Evolutionary conservation across 2,329 filamentous ascomycete genomes (phyloP).

Genomic region (Colletotrichum neosansevieriae): DNA sequence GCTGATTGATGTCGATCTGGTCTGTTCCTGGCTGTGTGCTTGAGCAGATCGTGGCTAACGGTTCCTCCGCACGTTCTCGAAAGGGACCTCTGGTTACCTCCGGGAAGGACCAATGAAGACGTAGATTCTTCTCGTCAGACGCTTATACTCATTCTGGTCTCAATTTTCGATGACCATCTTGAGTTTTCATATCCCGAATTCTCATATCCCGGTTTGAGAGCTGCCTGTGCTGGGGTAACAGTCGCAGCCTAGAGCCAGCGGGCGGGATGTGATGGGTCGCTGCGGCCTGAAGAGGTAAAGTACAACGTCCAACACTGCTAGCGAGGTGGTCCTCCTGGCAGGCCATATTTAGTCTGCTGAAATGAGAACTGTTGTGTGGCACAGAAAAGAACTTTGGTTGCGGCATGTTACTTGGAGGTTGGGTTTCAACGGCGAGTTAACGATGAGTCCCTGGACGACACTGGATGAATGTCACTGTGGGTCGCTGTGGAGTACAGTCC

Average conservation of each 20-base stretch:
- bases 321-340: background rate
- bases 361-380: background rate
- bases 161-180: background rate
- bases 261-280: background rate
- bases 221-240: slow-evolving; percentile 13
- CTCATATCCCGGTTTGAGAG: background rate
- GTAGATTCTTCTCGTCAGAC: too few relatives aligned
- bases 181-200: background rate
- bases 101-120: background rate
- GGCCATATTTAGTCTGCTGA: background rate
- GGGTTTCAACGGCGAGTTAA: background rate
- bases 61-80: background rate
- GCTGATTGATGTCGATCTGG: slow-evolving; percentile 4
- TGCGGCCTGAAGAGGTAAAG: background rate
- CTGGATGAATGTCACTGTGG: background rate
- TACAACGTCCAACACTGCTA: background rate
- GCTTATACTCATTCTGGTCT: background rate
- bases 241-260: slow-evolving; percentile 13
- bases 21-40: background rate
- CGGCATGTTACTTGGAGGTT: slow-evolving; percentile 2
- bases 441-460: background rate
- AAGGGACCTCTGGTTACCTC: background rate
- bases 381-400: slow-evolving; percentile 21
- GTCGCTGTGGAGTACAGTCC: background rate
- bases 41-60: slow-evolving; percentile 2